Base-by-base conservation (phyloP, 352 stramenopile genomes). In the Pythium coloratum region DNA sequence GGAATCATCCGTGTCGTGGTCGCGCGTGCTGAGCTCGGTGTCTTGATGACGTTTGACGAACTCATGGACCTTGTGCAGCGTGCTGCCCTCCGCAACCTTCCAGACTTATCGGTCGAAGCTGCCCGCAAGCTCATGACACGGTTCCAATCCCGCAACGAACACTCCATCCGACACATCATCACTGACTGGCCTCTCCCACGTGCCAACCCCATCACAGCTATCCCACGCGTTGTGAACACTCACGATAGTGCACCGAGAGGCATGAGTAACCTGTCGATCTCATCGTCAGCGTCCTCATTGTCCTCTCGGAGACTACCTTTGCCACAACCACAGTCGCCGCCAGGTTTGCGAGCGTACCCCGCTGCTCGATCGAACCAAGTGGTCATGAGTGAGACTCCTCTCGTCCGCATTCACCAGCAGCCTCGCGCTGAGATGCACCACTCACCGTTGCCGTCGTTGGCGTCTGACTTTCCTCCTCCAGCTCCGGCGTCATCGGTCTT, bases 1-100 rank as follows among this genome's bases (percentile, higher is more conserved):
- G 82, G 82, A 0, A 73, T 92, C 16, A 76, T 94, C 34, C 80
- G 83, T 38, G 85, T 94, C 7, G 84, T 92, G 32, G 76, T 86
- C 42, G 78, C 86, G 6, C 82, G 82, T 8, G 83, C 83, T 10
- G 80, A 90, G n/a, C 73, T 92, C 28, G 83, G 86, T 13, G 71
- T 94, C 10, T 60, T 90, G 32, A 84, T 92, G 79, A 85, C 68
- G 9, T 90, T 87, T 51, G 82, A 82, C 0, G 83, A 94, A 33
- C 63, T 92, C 50, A 77, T 81, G 30, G 77, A 91, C n/a, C 58
- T 94, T 24, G 65, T 91, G 9, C 72, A 86, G 24, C 81, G 81
- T 8, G 78, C 80, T 6, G 75, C 83, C 13, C 69, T 87, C 71
- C 74, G 40, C 10, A 91, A 91, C 36, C 51, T 91, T 16, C 82